phyloP scores from a whole-genome alignment of 2,329 filamentous ascomycete species.

The Penicillium sp. region DNA sequence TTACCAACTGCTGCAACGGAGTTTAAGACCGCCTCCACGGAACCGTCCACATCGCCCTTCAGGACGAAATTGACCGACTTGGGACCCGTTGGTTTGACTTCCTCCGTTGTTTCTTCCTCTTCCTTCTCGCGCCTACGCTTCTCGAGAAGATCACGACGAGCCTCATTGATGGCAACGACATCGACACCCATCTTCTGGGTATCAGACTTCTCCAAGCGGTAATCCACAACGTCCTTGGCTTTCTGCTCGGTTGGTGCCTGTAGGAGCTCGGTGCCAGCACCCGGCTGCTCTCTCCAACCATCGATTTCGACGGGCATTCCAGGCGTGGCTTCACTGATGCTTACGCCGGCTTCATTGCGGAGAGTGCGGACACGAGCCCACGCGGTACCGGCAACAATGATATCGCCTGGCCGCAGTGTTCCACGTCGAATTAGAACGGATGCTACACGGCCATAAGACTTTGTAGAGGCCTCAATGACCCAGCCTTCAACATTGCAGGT shows the following conservation, averaged over 20 bases:
- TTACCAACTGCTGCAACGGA: slow-evolving; percentile 77
- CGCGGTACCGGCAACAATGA: slow-evolving; percentile 82
- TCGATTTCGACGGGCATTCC: slow-evolving; percentile 90
- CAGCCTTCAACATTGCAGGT: slow-evolving; percentile 84
- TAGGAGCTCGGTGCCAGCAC: slow-evolving; percentile 82
- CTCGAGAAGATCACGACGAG: slow-evolving; percentile 61
- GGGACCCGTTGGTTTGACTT: slow-evolving; percentile 47
- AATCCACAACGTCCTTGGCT: slow-evolving; percentile 74
- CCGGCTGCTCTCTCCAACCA: slow-evolving; percentile 87
- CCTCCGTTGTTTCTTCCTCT: slow-evolving; percentile 35
- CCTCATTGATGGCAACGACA: slow-evolving; percentile 74
- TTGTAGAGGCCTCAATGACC: slow-evolving; percentile 89
- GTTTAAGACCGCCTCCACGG: slow-evolving; percentile 83
- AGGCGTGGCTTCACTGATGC: slow-evolving; percentile 72
- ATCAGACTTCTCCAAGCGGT: slow-evolving; percentile 70
- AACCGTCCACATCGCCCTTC: slow-evolving; percentile 91
- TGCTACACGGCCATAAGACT: slow-evolving; percentile 77
- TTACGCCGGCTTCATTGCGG: slow-evolving; percentile 77
- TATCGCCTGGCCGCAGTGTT: slow-evolving; percentile 75
- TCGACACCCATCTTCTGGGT: slow-evolving; percentile 64
- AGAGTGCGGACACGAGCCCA: slow-evolving; percentile 85
- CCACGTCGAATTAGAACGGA: slow-evolving; percentile 87
- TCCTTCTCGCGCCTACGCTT: slow-evolving; percentile 39
- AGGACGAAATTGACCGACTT: slow-evolving; percentile 75
- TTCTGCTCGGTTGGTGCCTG: slow-evolving; percentile 76